Base-by-base conservation (phyloP, 306 rosid species). In the Sindora glabra region DNA sequence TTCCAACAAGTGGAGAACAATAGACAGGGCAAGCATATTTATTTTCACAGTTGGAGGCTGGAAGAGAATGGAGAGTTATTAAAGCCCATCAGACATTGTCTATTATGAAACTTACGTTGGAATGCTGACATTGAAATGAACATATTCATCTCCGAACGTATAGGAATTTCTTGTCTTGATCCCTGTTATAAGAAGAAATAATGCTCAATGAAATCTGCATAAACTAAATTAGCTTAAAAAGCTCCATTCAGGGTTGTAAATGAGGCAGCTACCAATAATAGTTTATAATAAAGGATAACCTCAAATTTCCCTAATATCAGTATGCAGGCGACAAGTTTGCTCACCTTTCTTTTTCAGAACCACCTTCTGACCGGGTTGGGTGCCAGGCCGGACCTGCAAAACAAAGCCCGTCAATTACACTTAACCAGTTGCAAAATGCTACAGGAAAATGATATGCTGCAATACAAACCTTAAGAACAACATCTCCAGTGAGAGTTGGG, bases 311-410 rank as follows among this genome's bases (percentile, higher is more conserved):
- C 10, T 33, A 22, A 47, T 47, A 53, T 60, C 56, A 64, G 59
- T n/a, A n/a, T n/a, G n/a, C n/a, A n/a, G n/a, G n/a, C n/a, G n/a
- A n/a, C n/a, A n/a, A n/a, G n/a, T 64, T 48, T 51, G 33, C 73
- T 63, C 36, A 90, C 97, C 97, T 87, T 90, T 90, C 90, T 90
- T 83, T 80, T 87, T 90, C 62, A 90, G 76, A 68, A 90, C 94
- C 62, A 87, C 96, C 82, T 87, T 87, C 74, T 87, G 94, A 68
- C 96, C 83, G 10, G 88, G 90, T 74, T 87, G 96, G 52, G 94
- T 87, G 52, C 94, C 89, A 47, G 89, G 71, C n/a, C 82, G 94
- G 29, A 90, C 96, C 97, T 87, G 71, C 62, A 60, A 74, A 74
- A 58, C 16, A 68, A 23, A 5, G 51, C 13, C n/a, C 27, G 2